Percentiles rank a stretch among this genome's conserved stretches.
Conservation (phyloP, 2,329 filamentous ascomycete genomes). For the Penicillium concentricum region DNA sequence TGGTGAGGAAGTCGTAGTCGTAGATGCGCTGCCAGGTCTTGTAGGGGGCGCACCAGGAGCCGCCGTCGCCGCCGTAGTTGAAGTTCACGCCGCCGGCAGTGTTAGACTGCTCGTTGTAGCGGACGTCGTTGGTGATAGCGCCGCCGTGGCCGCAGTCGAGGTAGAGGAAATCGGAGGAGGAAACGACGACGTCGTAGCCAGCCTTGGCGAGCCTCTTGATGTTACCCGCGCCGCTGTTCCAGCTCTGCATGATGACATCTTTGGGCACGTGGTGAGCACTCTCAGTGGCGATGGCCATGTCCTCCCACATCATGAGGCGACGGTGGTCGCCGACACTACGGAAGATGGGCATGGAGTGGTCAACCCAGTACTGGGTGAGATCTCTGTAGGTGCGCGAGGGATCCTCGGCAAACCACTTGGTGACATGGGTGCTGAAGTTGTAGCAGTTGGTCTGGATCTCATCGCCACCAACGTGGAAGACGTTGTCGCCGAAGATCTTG, state of each 20-base stretch:
- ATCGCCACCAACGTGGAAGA: constrained; percentile 58
- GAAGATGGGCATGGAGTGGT: constrained; percentile 54
- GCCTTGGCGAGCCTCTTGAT: constrained; percentile 51
- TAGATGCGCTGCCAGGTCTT: constrained; percentile 63
- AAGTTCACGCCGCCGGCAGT: constrained; percentile 50
- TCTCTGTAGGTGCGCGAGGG: constrained; percentile 53
- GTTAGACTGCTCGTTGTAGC: constrained; percentile 56
- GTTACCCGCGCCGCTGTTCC: constrained; percentile 55
- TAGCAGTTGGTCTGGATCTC: constrained; percentile 58
- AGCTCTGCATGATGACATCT: constrained; percentile 54
- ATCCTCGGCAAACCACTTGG: constrained; percentile 52
- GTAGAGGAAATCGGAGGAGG: constrained; percentile 56
- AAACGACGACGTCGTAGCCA: constrained; percentile 58
- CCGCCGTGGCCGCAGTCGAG: constrained; percentile 58
- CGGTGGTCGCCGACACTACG: constrained; percentile 43
- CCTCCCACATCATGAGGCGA: constrained; percentile 59
- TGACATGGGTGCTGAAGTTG: constrained; percentile 54
- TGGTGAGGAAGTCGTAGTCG: constrained; percentile 56
- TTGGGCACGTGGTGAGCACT: constrained; percentile 50
- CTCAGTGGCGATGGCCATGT: constrained; percentile 48
- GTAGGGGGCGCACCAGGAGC: constrained; percentile 60
- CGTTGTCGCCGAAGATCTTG: constrained; percentile 51
- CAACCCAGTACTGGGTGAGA: constrained; percentile 56
- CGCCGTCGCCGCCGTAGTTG: constrained; percentile 56
- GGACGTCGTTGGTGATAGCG: constrained; percentile 55